Evolutionary conservation across 1,139 yeast species (phyloP).

Genomic region (Taphrina pruni): DNA sequence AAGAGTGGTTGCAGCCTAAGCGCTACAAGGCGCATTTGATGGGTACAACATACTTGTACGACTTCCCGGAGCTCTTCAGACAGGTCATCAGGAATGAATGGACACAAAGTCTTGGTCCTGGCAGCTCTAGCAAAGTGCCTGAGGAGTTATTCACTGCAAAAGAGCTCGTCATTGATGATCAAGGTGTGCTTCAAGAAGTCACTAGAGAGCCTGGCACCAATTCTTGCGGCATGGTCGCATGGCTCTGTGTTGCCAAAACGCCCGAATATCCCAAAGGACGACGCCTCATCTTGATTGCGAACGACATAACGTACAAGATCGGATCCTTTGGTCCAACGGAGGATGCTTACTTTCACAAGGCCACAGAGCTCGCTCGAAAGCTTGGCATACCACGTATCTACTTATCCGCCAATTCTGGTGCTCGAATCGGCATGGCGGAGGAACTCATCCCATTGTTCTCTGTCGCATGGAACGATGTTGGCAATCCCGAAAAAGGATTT

Average conservation of each 20-base stretch:
- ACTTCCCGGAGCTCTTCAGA: constrained; percentile 97
- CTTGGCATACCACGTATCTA: constrained; percentile 94
- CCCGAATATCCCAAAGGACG: constrained; percentile 98
- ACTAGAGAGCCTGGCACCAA: constrained; percentile 96
- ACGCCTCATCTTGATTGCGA: constrained; percentile 87
- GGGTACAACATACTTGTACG: constrained; percentile 98
- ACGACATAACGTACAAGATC: constrained; percentile 94
- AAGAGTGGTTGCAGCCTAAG: constrained; percentile 97
- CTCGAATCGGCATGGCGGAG: constrained; percentile 97
- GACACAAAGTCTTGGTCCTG: constrained; percentile 60
- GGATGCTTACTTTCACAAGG: constrained; percentile 86
- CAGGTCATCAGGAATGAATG: constrained; percentile 87
- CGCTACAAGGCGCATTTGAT: constrained; percentile 97
- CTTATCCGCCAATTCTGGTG: constrained; percentile 97
- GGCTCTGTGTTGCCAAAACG: constrained; percentile 86
- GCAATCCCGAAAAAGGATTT: constrained; percentile 83
- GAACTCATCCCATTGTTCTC: constrained; percentile 87
- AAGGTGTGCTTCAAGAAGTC: constrained; percentile 81
- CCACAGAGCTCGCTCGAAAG: constrained; percentile 87
- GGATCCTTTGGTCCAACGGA: constrained; percentile 99
- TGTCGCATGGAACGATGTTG: constrained; percentile 88
- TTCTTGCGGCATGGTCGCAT: constrained; percentile 96
- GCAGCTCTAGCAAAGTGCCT: constrained; percentile 59
- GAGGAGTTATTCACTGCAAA: constrained; percentile 77
- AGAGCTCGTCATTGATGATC: constrained; percentile 78